Base-by-base conservation (phyloP, 768 basidiomycete species). In the Suillus clintonianus region DNA sequence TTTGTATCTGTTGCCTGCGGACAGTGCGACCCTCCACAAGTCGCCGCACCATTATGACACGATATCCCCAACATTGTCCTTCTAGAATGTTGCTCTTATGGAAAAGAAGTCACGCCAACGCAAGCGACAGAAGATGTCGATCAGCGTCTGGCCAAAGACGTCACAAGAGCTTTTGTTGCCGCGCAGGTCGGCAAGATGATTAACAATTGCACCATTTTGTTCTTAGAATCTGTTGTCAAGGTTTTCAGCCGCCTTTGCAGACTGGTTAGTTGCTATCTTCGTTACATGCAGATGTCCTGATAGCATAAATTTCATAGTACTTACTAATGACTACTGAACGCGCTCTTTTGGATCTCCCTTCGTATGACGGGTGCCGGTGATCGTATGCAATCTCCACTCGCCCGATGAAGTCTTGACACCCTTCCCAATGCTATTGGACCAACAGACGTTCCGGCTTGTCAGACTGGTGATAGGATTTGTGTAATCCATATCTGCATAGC, bases 401-500 rank as follows among this genome's bases (percentile, higher is more conserved):
- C 75, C 82, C 7, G 85, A 90, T 64, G 72, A 83, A 32, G 54
- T 70, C 67, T 74, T 4, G 79, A 80, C 48, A 65, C 91, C 15
- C 72, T 91, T 0, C 86, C 88, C 0, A 82, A 92, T 63, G 83
- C 82, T 7, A 85, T 92, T 60, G 88, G 86, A 0, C 75, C 92
- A 61, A 86, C 82, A 5, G 90, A 92, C 70, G 85, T 4, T 91
- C 92, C 70, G 87, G 86, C 0, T 90, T 90, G 67, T 81, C 85
- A 0, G 89, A 92, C 69, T 92, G 88, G 87, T 85, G 83, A 90
- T 66, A 89, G 87, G 86, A n/a, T 86, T 55, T 19, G 78, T 69
- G 14, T 66, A 53, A 30, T 34, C 6, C 1, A 15, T 50, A 13
- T 5, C 1, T 58, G 15, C 27, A 17, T 54, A 10, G 19, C 2